Percentiles rank a stretch among this genome's conserved stretches.
phyloP scores from a whole-genome alignment of 345 rosid species.

The Gossypium longicalyx region DNA sequence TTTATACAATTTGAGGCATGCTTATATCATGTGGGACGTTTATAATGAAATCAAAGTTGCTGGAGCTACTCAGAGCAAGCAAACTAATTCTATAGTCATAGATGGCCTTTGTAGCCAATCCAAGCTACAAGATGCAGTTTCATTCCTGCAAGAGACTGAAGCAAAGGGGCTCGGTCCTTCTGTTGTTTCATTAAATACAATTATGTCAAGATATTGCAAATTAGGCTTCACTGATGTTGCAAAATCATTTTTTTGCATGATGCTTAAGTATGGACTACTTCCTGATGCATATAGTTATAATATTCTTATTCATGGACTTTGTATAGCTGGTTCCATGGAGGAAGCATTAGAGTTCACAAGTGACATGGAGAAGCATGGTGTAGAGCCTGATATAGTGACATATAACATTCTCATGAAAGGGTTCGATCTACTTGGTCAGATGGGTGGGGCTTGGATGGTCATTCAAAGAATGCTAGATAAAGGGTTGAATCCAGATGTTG shows the following conservation, averaged over 20 bases:
- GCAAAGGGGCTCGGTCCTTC: constrained; percentile 49
- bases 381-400: constrained; percentile 69
- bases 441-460: constrained; percentile 41
- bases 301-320: constrained; percentile 73
- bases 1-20: constrained; percentile 59
- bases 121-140: constrained; percentile 55
- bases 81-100: constrained; percentile 57
- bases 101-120: constrained; percentile 67
- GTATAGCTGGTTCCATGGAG: constrained; percentile 58
- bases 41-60: constrained; percentile 42
- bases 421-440: constrained; percentile 47
- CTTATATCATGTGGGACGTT: constrained; percentile 57
- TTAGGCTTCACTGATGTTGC: constrained; percentile 64
- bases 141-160: constrained; percentile 39
- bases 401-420: constrained; percentile 64
- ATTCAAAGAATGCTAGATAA: constrained; percentile 41
- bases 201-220: constrained; percentile 65
- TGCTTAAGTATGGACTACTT: constrained; percentile 67
- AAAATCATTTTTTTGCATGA: constrained; percentile 57
- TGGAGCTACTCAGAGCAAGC: constrained; percentile 32
- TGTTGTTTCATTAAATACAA: constrained; percentile 60
- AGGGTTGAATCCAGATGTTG: constrained; percentile 53
- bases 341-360: constrained; percentile 55
- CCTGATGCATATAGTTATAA: constrained; percentile 69
- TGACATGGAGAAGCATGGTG: constrained; percentile 59